Percentiles rank a stretch among this genome's conserved stretches.
Evolutionary conservation across 164 flowering plant species (phyloP).

Genomic region (grape (Vitis vinifera)): ASM3070453v1 NC_081809.1:4169001-4169500

Average conservation of each 20-base stretch:
- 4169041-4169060: too few relatives aligned
- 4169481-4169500: neutral
- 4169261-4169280: neutral
- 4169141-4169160: too few relatives aligned
- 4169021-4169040: too few relatives aligned
- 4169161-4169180: too few relatives aligned
- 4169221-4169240: neutral
- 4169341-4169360: conserved; percentile 74
- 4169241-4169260: conserved; percentile 14
- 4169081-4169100: too few relatives aligned
- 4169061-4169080: too few relatives aligned
- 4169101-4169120: too few relatives aligned
- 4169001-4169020: too few relatives aligned
- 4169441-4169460: too few relatives aligned
- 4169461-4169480: neutral
- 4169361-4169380: conserved; percentile 77
- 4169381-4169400: conserved; percentile 85
- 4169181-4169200: neutral
- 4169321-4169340: conserved; percentile 35
- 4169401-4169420: conserved; percentile 79
- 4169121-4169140: too few relatives aligned
- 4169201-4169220: neutral
- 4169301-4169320: neutral
- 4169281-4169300: neutral
- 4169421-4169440: conserved; percentile 54